A percentile compares a stretch with the other conserved stretches of the same genome.
phyloP scores from a whole-genome alignment of 345 rosid genomes.

The Brassica nigra region DNA sequence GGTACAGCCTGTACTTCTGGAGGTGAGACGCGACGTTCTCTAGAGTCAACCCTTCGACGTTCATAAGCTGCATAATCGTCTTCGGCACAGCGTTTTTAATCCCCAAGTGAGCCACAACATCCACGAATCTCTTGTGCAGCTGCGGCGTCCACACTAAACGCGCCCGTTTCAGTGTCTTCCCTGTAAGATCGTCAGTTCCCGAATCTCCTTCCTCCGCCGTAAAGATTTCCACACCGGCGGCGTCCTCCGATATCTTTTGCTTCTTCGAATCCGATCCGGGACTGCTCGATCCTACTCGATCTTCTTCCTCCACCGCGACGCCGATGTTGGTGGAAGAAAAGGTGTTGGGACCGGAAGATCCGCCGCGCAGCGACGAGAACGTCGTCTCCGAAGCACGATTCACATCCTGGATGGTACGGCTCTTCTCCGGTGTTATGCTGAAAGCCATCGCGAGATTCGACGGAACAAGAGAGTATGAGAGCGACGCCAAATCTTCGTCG shows the following conservation, averaged over 20 bases:
- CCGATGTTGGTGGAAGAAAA: conserved; percentile 22
- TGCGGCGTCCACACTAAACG: conserved; percentile 98
- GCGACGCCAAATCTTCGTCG: conserved; percentile 72
- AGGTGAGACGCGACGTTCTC: conserved; percentile 97
- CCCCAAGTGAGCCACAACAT: conserved; percentile 86
- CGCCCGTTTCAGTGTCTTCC: conserved; percentile 67
- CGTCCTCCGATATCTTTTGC: conserved; percentile 53
- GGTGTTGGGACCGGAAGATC: conserved; percentile 27
- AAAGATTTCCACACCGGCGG: conserved; percentile 48
- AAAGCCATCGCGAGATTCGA: conserved; percentile 83
- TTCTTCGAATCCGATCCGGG: conserved; percentile 66
- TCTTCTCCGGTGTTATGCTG: conserved; percentile 67
- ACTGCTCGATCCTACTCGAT: conserved; percentile 56
- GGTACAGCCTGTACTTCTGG: conserved; percentile 87
- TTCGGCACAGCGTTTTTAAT: conserved; percentile 94
- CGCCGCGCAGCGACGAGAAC: conserved; percentile 52
- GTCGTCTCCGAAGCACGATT: conserved; percentile 73
- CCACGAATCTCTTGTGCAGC: conserved; percentile 93
- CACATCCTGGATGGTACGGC: conserved; percentile 61
- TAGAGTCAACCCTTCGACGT: conserved; percentile 89
- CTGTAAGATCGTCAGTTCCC: conserved; percentile 64
- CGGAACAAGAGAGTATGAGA: conserved; percentile 67
- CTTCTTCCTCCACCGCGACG: conserved; percentile 42
- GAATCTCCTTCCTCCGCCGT: conserved; percentile 77
- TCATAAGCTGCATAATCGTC: conserved; percentile 99